Evolutionary conservation across 352 stramenopile species (phyloP).

Genomic region (Globisporangium okanoganense): DNA sequence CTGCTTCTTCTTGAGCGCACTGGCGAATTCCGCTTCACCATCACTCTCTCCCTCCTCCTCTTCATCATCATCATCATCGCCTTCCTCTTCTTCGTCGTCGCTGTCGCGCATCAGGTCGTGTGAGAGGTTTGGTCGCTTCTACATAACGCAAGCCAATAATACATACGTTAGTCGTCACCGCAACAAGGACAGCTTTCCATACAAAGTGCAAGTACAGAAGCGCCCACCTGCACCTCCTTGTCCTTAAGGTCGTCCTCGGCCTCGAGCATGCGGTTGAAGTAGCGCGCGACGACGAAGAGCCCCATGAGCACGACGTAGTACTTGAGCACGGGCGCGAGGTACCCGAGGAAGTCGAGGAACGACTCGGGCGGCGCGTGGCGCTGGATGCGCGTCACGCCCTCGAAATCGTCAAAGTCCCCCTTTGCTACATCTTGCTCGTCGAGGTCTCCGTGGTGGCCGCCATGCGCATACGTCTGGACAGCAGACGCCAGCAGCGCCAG

Average conservation of each 20-base stretch:
- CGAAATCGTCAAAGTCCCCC: not conserved
- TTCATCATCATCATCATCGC: too few species aligned
- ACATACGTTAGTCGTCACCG: not conserved
- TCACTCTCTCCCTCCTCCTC: slow-evolving; percentile 31
- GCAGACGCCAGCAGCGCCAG: not conserved
- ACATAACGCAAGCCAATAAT: not conserved
- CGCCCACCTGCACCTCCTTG: slow-evolving; percentile 23
- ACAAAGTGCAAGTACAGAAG: not conserved
- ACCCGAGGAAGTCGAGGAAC: slow-evolving; percentile 47
- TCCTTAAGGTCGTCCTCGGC: slow-evolving; percentile 41
- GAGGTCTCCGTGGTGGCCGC: not conserved
- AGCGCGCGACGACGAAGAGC: slow-evolving; percentile 52
- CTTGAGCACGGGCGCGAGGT: slow-evolving; percentile 66
- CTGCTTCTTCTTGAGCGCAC: not conserved
- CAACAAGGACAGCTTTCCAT: too few species aligned
- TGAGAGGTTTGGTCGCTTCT: slow-evolving; percentile 40
- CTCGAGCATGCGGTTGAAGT: slow-evolving; percentile 59
- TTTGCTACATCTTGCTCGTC: not conserved
- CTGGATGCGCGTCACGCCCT: not conserved
- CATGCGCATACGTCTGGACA: not conserved
- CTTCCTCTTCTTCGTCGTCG: slow-evolving; percentile 39
- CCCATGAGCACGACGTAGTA: slow-evolving; percentile 67
- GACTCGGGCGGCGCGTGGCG: slow-evolving; percentile 30
- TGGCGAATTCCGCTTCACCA: slow-evolving; percentile 5
- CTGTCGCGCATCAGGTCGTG: slow-evolving; percentile 46